Conservation (phyloP, 257 asterid species). For the Haberlea rhodopensis region DNA sequence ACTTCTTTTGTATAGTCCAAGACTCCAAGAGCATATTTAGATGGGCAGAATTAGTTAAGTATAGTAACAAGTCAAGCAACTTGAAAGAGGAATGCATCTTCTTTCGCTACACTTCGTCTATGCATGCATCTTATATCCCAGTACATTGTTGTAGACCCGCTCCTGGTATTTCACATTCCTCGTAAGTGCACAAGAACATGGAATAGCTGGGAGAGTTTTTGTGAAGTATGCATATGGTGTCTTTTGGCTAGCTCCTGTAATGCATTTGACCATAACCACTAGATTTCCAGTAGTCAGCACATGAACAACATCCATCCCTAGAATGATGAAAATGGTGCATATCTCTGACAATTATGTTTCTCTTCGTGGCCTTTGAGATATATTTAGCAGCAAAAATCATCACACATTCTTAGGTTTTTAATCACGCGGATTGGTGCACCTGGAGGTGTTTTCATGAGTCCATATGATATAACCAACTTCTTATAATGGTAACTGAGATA, state of each 20-base stretch:
- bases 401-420: conserved; percentile 80
- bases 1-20: not conserved
- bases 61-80: not conserved
- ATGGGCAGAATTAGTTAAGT: not conserved
- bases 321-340: conserved; percentile 70
- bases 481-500: conserved; percentile 72
- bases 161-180: not conserved
- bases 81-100: not conserved
- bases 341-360: conserved; percentile 67
- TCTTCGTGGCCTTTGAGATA: conserved; percentile 54
- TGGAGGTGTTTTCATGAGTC: conserved; percentile 68
- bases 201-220: not conserved
- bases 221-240: not conserved
- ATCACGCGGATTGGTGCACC: conserved; percentile 64
- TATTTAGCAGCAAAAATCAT: conserved; percentile 67
- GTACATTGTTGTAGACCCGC: not conserved
- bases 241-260: not conserved
- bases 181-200: not conserved
- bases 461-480: conserved; percentile 84
- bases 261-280: not conserved
- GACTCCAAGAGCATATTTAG: not conserved
- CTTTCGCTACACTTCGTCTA: not conserved
- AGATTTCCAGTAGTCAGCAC: conserved; percentile 71
- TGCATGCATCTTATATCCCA: not conserved
- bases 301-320: conserved; percentile 62